These are phyloP conservation scores for Pythium coloratum DNA, from an alignment of 352 stramenopile genomes.

Conservation along the genomic window DNA sequence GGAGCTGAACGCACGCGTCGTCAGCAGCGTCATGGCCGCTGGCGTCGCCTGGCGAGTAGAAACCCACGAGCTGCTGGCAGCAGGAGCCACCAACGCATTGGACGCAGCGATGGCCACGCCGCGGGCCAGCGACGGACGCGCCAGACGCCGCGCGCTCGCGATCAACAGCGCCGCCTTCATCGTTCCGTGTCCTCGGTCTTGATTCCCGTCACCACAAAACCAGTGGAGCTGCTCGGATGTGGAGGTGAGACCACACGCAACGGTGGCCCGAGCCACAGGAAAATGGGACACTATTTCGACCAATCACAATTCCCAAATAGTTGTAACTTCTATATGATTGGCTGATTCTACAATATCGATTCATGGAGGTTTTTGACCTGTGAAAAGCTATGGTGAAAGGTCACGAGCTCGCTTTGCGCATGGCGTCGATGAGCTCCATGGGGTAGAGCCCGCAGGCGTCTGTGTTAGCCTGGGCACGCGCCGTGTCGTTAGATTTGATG, in stretches of 20 bases:
- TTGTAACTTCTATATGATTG: neutral
- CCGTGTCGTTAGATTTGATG: neutral
- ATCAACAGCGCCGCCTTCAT: constrained; percentile 51
- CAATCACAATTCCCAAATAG: neutral
- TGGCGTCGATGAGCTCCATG: constrained; percentile 3
- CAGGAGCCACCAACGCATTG: constrained; percentile 17
- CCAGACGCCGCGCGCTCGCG: constrained; percentile 33
- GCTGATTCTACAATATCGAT: neutral
- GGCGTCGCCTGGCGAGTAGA: constrained; percentile 3
- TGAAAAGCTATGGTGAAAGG: neutral
- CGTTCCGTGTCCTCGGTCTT: no score
- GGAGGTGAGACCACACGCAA: constrained; percentile 4
- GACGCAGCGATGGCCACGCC: neutral
- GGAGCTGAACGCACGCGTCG: constrained; percentile 35
- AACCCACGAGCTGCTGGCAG: neutral
- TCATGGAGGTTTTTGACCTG: neutral
- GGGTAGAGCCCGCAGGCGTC: constrained; percentile 7
- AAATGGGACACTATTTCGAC: neutral
- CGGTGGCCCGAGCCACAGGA: neutral
- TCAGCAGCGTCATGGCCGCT: constrained; percentile 13
- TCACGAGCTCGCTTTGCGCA: neutral
- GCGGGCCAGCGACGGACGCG: constrained; percentile 9
- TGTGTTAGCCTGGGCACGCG: neutral
- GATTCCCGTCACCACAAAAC: neutral
- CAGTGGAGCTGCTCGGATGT: constrained; percentile 24